Evolutionary conservation across 805 yeast species (phyloP).

Genomic region (Babjeviella inositovora): DNA sequence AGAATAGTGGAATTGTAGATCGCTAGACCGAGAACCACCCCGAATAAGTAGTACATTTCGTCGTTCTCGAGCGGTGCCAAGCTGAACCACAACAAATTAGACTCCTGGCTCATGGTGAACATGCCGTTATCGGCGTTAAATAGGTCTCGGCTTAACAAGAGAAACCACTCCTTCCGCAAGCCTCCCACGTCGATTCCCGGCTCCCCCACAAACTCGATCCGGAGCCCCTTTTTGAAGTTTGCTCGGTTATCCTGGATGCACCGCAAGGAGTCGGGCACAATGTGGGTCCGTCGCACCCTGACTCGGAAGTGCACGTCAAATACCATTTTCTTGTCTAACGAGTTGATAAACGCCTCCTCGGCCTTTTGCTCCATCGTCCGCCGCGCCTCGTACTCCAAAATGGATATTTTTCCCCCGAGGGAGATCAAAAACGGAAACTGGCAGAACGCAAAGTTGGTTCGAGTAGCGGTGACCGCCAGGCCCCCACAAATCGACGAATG

Average conservation of each 20-base stretch:
- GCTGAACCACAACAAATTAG: conserved; percentile 66
- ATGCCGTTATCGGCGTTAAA: conserved; percentile 57
- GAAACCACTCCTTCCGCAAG: conserved; percentile 85
- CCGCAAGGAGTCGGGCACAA: conserved; percentile 63
- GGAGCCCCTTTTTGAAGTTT: conserved; percentile 59
- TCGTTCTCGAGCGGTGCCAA: conserved; percentile 20
- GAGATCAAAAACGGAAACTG: conserved; percentile 74
- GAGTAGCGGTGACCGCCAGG: conserved; percentile 6
- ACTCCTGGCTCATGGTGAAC: conserved; percentile 50
- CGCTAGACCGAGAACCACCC: conserved; percentile 80
- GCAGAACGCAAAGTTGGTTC: conserved; percentile 42
- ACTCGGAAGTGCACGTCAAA: conserved; percentile 58
- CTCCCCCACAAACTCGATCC: conserved; percentile 71
- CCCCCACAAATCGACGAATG: no score
- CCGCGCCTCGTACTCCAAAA: conserved; percentile 70
- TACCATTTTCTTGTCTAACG: conserved; percentile 44
- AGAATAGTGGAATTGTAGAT: conserved; percentile 80
- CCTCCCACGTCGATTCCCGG: conserved; percentile 97
- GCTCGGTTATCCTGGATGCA: conserved; percentile 34
- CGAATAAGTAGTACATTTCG: conserved; percentile 62
- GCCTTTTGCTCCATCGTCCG: conserved; percentile 76
- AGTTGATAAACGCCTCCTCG: conserved; percentile 73
- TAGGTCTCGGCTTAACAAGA: conserved; percentile 50
- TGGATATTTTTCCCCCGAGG: conserved; percentile 66
- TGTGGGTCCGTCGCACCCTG: conserved; percentile 45